Evolutionary conservation across 495 filamentous ascomycete genomes (phyloP), one percentile per base, ranked within the genome.

Genomic region (Penicillium flavigenum): DNA sequence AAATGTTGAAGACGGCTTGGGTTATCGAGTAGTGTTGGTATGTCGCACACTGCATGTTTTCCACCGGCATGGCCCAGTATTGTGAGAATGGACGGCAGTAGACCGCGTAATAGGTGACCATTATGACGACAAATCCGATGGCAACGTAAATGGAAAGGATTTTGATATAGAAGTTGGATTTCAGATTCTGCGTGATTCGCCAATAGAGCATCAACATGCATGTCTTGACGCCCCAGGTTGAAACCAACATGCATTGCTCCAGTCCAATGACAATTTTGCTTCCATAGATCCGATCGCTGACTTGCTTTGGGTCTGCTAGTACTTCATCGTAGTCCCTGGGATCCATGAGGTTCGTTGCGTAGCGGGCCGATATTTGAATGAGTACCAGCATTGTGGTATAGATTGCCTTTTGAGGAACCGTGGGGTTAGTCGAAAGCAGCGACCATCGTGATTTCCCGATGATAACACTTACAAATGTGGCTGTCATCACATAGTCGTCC

Each of bases 1-100:
- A 80, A 54, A 88, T 81, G 59, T 88, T 88, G 72, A 87, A 82
- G 16, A 84, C 83, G 19, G 84, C 81, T 56, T 86, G 83, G 6
- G 79, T 85, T 56, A 88, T 87, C 0, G 86, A 78, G 64, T 88
- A 85, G 59, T 81, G 63, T 57, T 68, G 61, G 50, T 66, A 71
- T 26, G 72, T 77, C 20, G 65, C 65, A 58, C 67, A 74, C 24
- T 73, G 69, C 63, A 71, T 60, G 47, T 74, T 59, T 9, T 63
- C 19, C 31, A 72, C 66, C 0, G 79, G 79, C 54, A 81, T 81
- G 3, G 79, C 77, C 82, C 82, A 87, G 61, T 88, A 88, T 51
- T 85, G 65, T 14, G 63, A 64, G 56, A 89, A 85, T 3, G 86
- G 85, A 32, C 76, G 70, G 58, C 86, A 88, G 75, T 84, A 87